phyloP scores from a whole-genome alignment of 148 eudicot genomes.

The Cornus florida region DNA sequence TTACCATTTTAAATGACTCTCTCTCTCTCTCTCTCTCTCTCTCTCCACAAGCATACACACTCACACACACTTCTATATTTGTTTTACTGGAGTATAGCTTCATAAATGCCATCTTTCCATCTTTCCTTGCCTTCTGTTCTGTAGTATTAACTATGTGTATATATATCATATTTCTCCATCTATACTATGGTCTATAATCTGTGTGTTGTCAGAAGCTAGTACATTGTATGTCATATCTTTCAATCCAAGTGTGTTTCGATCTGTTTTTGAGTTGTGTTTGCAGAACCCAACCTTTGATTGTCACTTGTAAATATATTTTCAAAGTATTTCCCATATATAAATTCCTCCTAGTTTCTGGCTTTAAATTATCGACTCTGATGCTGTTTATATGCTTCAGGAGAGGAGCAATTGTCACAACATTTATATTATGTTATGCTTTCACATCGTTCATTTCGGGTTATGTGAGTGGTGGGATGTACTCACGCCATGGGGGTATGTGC shows the following conservation, averaged over 20 bases:
- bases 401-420: slow-evolving; percentile 86
- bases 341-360: slow-evolving; percentile 9
- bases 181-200: no score
- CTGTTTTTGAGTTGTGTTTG: background rate
- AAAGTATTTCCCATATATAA: background rate
- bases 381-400: slow-evolving; percentile 52
- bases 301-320: background rate
- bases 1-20: background rate
- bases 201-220: no score
- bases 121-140: background rate
- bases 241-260: background rate
- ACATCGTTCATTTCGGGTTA: slow-evolving; percentile 87
- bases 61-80: background rate
- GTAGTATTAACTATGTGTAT: no score
- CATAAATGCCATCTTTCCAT: background rate
- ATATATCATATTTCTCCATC: background rate
- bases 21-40: background rate
- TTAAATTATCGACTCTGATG: slow-evolving; percentile 7
- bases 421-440: slow-evolving; percentile 79
- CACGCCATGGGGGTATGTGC: slow-evolving; percentile 74
- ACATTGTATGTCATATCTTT: background rate
- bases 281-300: background rate
- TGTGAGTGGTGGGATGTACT: slow-evolving; percentile 91
- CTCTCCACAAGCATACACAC: background rate
- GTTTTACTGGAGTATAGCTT: background rate